Evolutionary conservation across 2,329 filamentous ascomycete species (phyloP).

Genomic region (Diaporthe vexans): DNA sequence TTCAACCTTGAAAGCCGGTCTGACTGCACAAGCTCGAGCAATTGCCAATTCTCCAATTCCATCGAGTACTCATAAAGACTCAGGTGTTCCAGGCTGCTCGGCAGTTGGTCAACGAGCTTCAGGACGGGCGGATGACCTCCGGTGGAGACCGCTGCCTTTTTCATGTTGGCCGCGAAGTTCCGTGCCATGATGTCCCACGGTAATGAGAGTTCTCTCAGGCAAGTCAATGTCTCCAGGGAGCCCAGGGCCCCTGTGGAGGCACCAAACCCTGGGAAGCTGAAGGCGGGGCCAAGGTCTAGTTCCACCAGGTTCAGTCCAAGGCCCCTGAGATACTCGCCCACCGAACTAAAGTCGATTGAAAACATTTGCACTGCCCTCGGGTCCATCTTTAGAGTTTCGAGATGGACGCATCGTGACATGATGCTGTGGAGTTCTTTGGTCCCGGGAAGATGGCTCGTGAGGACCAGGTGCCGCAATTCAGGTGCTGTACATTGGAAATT

Average conservation of each 20-base stretch:
- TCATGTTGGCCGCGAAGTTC: background rate
- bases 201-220: background rate
- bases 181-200: background rate
- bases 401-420: background rate
- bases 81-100: background rate
- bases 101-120: background rate
- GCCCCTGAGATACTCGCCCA: background rate
- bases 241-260: background rate
- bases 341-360: rapidly evolving
- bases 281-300: background rate
- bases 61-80: background rate
- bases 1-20: background rate
- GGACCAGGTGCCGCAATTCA: background rate
- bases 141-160: background rate
- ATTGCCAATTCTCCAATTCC: background rate
- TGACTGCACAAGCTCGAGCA: background rate
- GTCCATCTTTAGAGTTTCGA: background rate
- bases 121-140: background rate
- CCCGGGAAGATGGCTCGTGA: background rate
- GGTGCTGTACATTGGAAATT: background rate
- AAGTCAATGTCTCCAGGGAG: background rate
- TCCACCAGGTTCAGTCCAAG: background rate
- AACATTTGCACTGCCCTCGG: rapidly evolving
- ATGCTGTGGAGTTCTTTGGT: background rate
- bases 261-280: no score